Conservation (phyloP, 257 asterid genomes). For the Nicotiana sylvestris region DNA sequence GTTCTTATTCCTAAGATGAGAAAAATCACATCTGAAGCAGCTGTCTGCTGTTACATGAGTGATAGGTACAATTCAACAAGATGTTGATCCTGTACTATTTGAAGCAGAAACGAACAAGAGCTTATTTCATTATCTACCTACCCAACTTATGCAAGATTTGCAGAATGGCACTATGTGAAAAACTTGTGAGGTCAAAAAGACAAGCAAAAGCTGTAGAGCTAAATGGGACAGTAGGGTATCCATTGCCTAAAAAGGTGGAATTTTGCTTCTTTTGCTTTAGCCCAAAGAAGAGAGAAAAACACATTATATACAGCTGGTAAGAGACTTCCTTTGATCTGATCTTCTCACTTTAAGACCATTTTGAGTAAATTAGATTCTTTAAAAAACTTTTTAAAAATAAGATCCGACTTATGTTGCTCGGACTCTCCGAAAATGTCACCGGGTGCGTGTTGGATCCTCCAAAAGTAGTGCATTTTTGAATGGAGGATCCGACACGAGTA, state of each 20-base stretch:
- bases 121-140: background rate
- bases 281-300: too few species aligned
- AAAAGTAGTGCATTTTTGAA: too few species aligned
- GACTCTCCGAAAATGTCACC: too few species aligned
- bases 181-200: conserved; percentile 10
- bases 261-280: background rate
- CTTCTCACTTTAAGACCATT: too few species aligned
- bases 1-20: conserved; percentile 1
- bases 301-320: too few species aligned
- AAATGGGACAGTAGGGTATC: background rate
- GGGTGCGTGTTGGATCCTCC: too few species aligned
- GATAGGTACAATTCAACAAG: conserved; percentile 6
- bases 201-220: background rate
- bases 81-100: background rate
- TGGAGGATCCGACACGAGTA: too few species aligned
- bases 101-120: background rate
- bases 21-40: background rate
- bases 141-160: conserved; percentile 3
- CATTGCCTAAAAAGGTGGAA: background rate
- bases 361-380: background rate
- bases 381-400: background rate
- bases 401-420: too few species aligned
- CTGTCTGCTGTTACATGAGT: background rate
- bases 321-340: too few species aligned
- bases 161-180: background rate